These are phyloP conservation scores for Plasmodium ovale DNA, from an alignment of 169 alveolate species.

Conservation along the genomic window DNA sequence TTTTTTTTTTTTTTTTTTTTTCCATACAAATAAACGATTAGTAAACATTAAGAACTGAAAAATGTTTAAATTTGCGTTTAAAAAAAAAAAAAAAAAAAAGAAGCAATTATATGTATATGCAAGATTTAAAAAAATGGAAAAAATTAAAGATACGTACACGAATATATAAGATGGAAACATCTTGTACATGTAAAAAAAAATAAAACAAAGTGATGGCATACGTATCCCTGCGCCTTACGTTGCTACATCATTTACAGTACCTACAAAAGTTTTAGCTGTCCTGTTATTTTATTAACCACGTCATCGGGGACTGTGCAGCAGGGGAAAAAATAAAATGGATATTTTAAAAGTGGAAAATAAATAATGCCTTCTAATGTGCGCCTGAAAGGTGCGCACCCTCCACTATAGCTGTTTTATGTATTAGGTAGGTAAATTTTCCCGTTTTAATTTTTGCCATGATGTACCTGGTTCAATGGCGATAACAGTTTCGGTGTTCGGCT, in stretches of 20 bases:
- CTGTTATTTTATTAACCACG: slow-evolving; percentile 82
- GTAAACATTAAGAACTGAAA: not conserved
- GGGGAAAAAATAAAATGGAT: slow-evolving; percentile 25
- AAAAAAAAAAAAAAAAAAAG: not conserved
- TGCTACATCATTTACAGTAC: not conserved
- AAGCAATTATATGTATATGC: not conserved
- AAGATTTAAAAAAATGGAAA: not conserved
- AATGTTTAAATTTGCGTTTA: not conserved
- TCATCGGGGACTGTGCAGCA: slow-evolving; percentile 81
- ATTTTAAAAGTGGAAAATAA: too few species aligned
- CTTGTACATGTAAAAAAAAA: not conserved
- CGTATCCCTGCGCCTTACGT: too few species aligned
- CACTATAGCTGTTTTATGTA: too few species aligned
- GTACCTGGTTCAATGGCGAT: slow-evolving; percentile 94
- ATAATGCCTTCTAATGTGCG: too few species aligned
- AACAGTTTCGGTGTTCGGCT: slow-evolving; percentile 93
- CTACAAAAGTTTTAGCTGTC: slow-evolving; percentile 84
- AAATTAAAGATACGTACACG: not conserved
- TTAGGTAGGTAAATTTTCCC: not conserved
- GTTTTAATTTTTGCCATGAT: not conserved
- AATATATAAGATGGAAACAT: not conserved
- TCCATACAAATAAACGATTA: not conserved
- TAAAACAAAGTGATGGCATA: not conserved
- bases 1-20: not conserved
- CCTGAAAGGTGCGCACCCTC: too few species aligned